Conservation (phyloP, 148 eudicot species). For the Salicornia ramosissima region DNA sequence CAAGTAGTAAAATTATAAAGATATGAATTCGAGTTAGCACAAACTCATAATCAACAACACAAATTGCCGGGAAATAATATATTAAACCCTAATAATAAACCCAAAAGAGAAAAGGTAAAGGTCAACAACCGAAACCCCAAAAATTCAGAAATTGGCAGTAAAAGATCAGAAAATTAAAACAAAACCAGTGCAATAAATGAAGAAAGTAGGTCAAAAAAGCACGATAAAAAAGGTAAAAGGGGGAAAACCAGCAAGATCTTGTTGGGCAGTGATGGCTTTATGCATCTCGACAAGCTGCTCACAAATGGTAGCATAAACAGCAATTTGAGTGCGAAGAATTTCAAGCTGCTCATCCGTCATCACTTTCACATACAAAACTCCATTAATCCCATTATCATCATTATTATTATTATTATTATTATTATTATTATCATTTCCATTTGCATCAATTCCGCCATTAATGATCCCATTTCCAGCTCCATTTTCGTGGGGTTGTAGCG, state of each 20-base stretch:
- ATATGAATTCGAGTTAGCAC: not conserved
- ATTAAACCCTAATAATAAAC: not conserved
- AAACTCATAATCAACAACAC: not conserved
- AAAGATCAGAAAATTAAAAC: constrained; percentile 1
- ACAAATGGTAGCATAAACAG: constrained; percentile 78
- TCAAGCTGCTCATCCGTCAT: constrained; percentile 95
- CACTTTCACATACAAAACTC: constrained; percentile 64
- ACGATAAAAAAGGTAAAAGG: not conserved
- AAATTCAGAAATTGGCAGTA: not conserved
- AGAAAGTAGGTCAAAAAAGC: not conserved
- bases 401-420: constrained; percentile 4
- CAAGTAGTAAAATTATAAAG: too few relatives aligned
- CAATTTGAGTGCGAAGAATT: constrained; percentile 72
- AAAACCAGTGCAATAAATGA: constrained; percentile 13
- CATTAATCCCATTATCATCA: constrained; percentile 15
- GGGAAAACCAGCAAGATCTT: constrained; percentile 66
- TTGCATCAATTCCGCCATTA: not conserved
- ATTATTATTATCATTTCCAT: constrained; percentile 1
- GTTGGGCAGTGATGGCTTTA: constrained; percentile 62
- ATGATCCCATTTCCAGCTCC: constrained; percentile 6
- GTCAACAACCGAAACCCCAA: not conserved
- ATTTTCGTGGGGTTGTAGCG: constrained; percentile 3
- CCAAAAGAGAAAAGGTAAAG: constrained; percentile 1
- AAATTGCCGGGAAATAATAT: not conserved
- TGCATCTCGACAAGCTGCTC: constrained; percentile 89